A percentile compares a stretch with the other conserved stretches of the same genome.
Evolutionary conservation across 441 rosid genomes (phyloP).

Genomic region (Jatropha multifida): DNA sequence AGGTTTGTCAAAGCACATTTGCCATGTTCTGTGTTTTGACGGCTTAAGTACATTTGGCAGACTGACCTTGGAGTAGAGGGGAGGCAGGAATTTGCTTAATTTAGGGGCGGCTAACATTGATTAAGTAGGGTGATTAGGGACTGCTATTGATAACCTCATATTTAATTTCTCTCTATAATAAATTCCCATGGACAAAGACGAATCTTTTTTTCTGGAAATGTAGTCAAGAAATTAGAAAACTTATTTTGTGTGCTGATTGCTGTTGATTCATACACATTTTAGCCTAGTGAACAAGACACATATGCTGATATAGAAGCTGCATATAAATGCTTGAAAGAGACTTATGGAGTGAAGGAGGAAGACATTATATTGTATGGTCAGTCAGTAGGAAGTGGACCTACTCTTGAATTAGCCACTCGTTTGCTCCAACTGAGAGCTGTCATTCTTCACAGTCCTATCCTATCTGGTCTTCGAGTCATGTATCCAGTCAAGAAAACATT

Average conservation of each 20-base stretch:
- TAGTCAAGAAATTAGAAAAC: neutral
- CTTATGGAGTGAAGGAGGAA: slow-evolving; percentile 70
- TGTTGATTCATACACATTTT: neutral
- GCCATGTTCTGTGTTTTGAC: neutral
- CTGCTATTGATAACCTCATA: neutral
- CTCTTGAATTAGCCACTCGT: slow-evolving; percentile 77
- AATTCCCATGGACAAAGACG: neutral
- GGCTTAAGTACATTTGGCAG: slow-evolving; percentile 10
- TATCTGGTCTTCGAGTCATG: slow-evolving; percentile 91
- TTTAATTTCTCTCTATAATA: neutral
- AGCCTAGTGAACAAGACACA: slow-evolving; percentile 93
- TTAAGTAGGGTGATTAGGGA: neutral
- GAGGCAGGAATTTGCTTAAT: neutral
- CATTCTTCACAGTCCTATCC: slow-evolving; percentile 88
- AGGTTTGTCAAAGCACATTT: neutral
- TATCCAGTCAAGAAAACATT: slow-evolving; percentile 83
- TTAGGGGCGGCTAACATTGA: neutral
- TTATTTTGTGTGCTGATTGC: neutral
- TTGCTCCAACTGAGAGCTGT: slow-evolving; percentile 73
- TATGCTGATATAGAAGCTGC: slow-evolving; percentile 87
- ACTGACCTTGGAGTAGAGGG: neutral
- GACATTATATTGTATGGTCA: slow-evolving; percentile 86
- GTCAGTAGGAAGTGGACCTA: slow-evolving; percentile 94
- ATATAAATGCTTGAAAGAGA: slow-evolving; percentile 72
- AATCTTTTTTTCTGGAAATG: neutral